Base-by-base conservation (phyloP, 2,329 filamentous ascomycete species). In the Hypoxylon sp. region DNA sequence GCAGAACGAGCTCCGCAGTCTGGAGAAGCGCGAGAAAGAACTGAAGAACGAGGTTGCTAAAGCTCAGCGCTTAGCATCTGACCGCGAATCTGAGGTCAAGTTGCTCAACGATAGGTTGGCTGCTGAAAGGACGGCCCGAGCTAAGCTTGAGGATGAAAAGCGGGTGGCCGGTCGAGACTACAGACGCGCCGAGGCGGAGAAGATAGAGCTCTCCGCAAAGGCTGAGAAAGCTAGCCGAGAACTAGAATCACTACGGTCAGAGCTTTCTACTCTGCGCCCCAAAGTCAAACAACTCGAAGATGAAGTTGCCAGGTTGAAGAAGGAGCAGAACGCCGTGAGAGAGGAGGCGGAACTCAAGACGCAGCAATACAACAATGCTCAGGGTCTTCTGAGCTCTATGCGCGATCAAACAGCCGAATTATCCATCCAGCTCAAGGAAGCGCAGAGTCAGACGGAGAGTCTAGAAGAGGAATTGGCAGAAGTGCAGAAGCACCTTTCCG, bases 391-490 rank as follows among this genome's bases (percentile, higher is more conserved):
- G 77, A 90, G 90, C 72, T 97, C 92, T 76, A 96, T 98, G 93
- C 92, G 94, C 65, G 93, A 97, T 72, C 93, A 98, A 80, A 91
- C 91, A 0, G 87, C 91, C 1, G 96, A 99, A 80, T 86, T 98
- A 74, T 89, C 90, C 4, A 91, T 93, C 70, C 96, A 97, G 80
- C 91, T 97, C 79, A 97, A 96, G 78, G 96, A 99, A 79, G 88
- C 92, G 0, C 89, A 91, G 65, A 88, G 90, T 51, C 90, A 93
- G 70, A 91, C 90, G 38, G 94, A 97, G 74, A 92, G 90, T 61
- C 82, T 98, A 0, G 95, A 97, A 74, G 96, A 99, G 79, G 96
- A 99, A 77, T 84, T 98, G 0, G 88, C 89, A 0, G 96, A 99
- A 78, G 91, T 93, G 2, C 93, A 97, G 76, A 88, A 93, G 61